These are phyloP conservation scores for Sporothrix phasma DNA, from an alignment of 2,329 filamentous ascomycete species.

Conservation along the genomic window DNA sequence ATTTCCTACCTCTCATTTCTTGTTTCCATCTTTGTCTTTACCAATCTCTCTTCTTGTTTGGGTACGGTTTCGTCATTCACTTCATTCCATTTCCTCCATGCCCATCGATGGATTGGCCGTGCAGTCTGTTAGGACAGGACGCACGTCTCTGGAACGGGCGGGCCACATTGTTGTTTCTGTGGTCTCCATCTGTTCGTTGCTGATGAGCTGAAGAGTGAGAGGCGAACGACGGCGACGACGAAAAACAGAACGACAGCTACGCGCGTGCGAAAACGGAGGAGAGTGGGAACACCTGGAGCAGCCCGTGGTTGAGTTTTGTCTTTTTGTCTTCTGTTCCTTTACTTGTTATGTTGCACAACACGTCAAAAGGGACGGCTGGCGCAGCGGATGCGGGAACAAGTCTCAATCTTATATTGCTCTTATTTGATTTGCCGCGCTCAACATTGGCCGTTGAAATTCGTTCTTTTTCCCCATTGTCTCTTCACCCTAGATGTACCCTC, in stretches of 20 bases:
- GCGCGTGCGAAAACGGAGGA: background rate
- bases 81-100: background rate
- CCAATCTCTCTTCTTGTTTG: background rate
- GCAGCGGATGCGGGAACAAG: slow-evolving; percentile 7
- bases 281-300: background rate
- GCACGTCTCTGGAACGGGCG: slow-evolving; percentile 1
- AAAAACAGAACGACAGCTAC: background rate
- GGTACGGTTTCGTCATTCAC: background rate
- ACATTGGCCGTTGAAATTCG: background rate
- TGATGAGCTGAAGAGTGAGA: background rate
- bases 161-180: background rate
- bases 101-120: background rate
- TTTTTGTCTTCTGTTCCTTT: background rate
- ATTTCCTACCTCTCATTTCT: background rate
- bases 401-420: slow-evolving; percentile 9
- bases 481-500: background rate
- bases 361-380: background rate
- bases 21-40: background rate
- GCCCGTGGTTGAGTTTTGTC: background rate
- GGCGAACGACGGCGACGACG: background rate
- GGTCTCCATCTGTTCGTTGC: background rate
- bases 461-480: background rate
- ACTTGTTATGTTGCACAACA: background rate
- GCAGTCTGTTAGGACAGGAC: background rate
- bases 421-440: background rate